These are phyloP conservation scores for Aspergillus thermomutatus DNA, from an alignment of 2,329 filamentous ascomycete genomes.

Conservation along the genomic window DNA sequence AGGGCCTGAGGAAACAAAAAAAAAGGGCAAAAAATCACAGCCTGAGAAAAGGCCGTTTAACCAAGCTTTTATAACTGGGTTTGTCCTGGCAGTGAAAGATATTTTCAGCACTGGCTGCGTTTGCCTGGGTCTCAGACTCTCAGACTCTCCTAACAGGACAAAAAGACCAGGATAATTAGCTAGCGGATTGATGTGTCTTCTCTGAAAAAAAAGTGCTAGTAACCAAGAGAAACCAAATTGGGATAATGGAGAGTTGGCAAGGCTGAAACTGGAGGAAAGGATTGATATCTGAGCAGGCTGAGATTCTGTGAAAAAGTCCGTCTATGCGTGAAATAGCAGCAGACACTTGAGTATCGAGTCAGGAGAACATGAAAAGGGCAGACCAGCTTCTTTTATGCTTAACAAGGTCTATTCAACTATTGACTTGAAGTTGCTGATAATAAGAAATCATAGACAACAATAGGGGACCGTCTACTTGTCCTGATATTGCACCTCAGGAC, in stretches of 20 bases:
- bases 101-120: not conserved
- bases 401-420: not conserved
- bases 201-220: not conserved
- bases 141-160: not conserved
- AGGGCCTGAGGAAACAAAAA: not conserved
- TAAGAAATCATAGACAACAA: not conserved
- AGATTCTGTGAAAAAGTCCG: not conserved
- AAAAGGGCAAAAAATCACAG: not conserved
- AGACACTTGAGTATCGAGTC: not conserved
- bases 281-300: not conserved
- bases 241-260: not conserved
- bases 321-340: not conserved
- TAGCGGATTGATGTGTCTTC: not conserved
- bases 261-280: not conserved
- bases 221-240: not conserved
- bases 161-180: not conserved
- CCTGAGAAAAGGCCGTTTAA: not conserved
- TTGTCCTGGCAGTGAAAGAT: not conserved
- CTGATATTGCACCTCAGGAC: not conserved
- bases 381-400: not conserved
- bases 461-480: not conserved
- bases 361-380: not conserved
- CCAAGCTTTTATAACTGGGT: not conserved
- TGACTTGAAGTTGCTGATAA: not conserved
- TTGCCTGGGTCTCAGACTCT: not conserved